Evolutionary conservation across 2,329 filamentous ascomycete genomes (phyloP), one percentile per base, ranked within the genome.

Genomic region (Alternaria longipes): DNA sequence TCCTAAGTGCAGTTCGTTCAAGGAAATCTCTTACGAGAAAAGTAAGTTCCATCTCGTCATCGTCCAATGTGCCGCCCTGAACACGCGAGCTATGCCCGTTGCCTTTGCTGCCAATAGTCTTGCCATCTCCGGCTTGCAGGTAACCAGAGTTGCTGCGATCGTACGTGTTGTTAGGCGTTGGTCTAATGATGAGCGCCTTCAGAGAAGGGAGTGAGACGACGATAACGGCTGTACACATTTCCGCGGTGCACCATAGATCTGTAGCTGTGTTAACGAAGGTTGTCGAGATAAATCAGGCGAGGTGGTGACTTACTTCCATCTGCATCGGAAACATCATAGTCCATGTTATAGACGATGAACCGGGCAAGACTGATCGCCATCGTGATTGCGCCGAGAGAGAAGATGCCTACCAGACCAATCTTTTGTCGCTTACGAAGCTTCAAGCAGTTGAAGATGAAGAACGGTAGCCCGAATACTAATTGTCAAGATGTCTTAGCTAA

Each of bases 231-330:
- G 67, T 71, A 45, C 67, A 66, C 63, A 71, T 67, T 46, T 72
- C 68, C 24, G 68, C 68, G 20, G 68, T 70, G 28, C 65, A 70
- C 67, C 67, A 70, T 8, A 65, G 50, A 42, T 70, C 69, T 72
- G 34, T 11, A 16, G n/a, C 30, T 12, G 51, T 56, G 34, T 62
- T 44, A 62, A 44, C 12, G 14, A 32, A 16, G 11, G 5, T 24
- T 5, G 6, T 9, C 11, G 9, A 28, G 9, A 16, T 20, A 14
- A 14, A 7, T 22, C 8, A 20, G 40, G 6, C 30, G 8, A 32
- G 16, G 14, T 14, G 12, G 7, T 16, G 22, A 60, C 67, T 38
- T 61, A 72, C 68, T 66, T 30, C 68, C 70, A 34, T 63, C 59
- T 42, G 67, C 63, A 24, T 71, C 66, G 7, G 67, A 52, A 28